A percentile compares a stretch with the other conserved stretches of the same genome.
These are phyloP conservation scores for Malus sieversii DNA, from an alignment of 306 rosid species.

Conservation along the genomic window DNA sequence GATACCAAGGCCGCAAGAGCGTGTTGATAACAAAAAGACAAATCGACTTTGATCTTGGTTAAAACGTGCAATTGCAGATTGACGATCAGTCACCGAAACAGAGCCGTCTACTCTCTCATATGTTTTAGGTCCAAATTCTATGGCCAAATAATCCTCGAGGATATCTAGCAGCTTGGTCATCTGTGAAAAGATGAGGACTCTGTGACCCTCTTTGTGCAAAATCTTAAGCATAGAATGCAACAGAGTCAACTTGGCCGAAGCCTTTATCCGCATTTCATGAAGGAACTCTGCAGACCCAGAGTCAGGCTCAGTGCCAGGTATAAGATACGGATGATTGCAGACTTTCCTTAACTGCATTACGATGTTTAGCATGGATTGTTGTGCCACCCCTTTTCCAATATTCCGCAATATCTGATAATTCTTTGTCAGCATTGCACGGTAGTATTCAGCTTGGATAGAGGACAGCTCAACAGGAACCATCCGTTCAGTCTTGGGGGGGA, in stretches of 20 bases:
- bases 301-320: slow-evolving; percentile 98
- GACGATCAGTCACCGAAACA: slow-evolving; percentile 92
- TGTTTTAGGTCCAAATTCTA: slow-evolving; percentile 97
- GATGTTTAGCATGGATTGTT: slow-evolving; percentile 92
- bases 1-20: slow-evolving; percentile 98
- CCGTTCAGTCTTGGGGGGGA: slow-evolving; percentile 99
- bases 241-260: slow-evolving; percentile 93
- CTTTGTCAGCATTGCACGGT: slow-evolving; percentile 99
- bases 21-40: slow-evolving; percentile 94
- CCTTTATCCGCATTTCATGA: slow-evolving; percentile 99
- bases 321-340: slow-evolving; percentile 99
- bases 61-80: slow-evolving; percentile 86
- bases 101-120: slow-evolving; percentile 98
- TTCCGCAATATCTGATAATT: slow-evolving; percentile 90
- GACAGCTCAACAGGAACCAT: slow-evolving; percentile 99
- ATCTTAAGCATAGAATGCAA: slow-evolving; percentile 94
- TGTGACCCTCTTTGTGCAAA: slow-evolving; percentile 77
- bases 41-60: slow-evolving; percentile 97
- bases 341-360: slow-evolving; percentile 99
- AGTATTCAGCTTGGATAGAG: slow-evolving; percentile 97
- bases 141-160: slow-evolving; percentile 82
- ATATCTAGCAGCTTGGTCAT: slow-evolving; percentile 99
- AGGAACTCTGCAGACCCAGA: slow-evolving; percentile 89
- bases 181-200: slow-evolving; percentile 95
- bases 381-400: slow-evolving; percentile 96